Evolutionary conservation across 2,329 filamentous ascomycete genomes (phyloP), one percentile per base, ranked within the genome.

Genomic region (Pseudopithomyces chartarum): DNA sequence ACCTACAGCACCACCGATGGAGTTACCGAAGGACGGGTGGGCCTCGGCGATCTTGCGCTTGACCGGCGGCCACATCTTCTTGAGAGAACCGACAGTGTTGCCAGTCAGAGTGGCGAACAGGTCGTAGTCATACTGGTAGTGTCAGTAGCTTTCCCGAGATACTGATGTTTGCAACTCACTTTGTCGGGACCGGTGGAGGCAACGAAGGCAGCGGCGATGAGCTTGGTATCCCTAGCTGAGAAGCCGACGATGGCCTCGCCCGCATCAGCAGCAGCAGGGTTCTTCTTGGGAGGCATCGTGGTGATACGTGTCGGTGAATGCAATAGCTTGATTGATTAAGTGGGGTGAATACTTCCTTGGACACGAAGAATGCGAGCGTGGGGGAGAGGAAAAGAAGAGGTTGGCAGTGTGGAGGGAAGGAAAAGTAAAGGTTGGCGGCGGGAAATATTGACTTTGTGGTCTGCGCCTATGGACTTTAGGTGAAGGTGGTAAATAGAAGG

Each of bases 61-160:
- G 47, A 71, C 55, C 0, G 63, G 64, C 0, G 72, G 72, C 61
- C 64, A 71, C 60, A 73, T 67, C 65, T 75, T 75, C 63, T 71
- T 70, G 44, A 72, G 64, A 0, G 68, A 63, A 32, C 70, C 69
- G 15, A 57, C 57, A 0, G 71, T 74, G 59, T 72, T 69, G 42
- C 65, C 64, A 0, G 69, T 68, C 2, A 75, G 57, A 3, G 43
- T 59, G 0, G 66, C 66, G 64, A 75, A 70, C 12, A 69, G 22
- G 0, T 67, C 61, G 36, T 67, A 75, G 56, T 75, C 65, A 52
- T 64, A 70, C 70, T 73, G 3, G 20, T 15, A 6, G 11, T 22
- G n/a, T 34, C 6, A 1, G 36, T 33, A 56, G 39, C 49, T 29
- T 15, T 51, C 39, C 15, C 8, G 2, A 7, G 6, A 15, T 15